These are phyloP conservation scores for Heliamphora ciliata DNA, from an alignment of 179 eudicot species.

Conservation along the genomic window DNA sequence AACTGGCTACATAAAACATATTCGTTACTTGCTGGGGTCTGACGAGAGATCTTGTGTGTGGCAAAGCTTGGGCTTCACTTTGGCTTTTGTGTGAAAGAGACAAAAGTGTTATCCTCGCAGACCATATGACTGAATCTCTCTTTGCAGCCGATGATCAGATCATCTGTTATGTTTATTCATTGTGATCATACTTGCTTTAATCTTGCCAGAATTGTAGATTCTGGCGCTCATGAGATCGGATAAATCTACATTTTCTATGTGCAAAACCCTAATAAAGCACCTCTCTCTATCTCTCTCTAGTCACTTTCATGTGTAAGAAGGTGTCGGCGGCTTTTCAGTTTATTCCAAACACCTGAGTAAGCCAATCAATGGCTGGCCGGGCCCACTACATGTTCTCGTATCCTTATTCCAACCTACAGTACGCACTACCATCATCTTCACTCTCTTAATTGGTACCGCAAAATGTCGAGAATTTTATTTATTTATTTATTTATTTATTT, in stretches of 20 bases:
- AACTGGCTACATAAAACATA: not conserved
- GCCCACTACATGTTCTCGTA: no score
- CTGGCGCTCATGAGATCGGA: not conserved
- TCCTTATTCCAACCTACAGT: not conserved
- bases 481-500: no score
- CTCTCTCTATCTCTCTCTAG: not conserved
- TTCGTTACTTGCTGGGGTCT: not conserved
- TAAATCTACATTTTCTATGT: not conserved
- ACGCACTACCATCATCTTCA: no score
- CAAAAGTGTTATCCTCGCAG: not conserved
- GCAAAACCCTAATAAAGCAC: not conserved
- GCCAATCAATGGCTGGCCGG: not conserved
- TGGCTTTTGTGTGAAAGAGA: not conserved
- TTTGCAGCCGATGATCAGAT: not conserved
- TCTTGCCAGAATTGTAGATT: not conserved
- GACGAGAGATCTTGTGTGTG: no score
- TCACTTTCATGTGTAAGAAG: not conserved
- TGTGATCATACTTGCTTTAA: not conserved
- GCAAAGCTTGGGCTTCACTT: not conserved
- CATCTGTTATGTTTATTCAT: not conserved
- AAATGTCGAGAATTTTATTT: no score
- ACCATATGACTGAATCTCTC: constrained; percentile 6
- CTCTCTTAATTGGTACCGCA: no score
- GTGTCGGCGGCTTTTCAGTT: not conserved
- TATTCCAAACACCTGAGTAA: not conserved